A percentile compares a stretch with the other conserved stretches of the same genome.
Evolutionary conservation across 768 basidiomycete genomes (phyloP).

Genomic region (Xerocomus potaroensis): DNA sequence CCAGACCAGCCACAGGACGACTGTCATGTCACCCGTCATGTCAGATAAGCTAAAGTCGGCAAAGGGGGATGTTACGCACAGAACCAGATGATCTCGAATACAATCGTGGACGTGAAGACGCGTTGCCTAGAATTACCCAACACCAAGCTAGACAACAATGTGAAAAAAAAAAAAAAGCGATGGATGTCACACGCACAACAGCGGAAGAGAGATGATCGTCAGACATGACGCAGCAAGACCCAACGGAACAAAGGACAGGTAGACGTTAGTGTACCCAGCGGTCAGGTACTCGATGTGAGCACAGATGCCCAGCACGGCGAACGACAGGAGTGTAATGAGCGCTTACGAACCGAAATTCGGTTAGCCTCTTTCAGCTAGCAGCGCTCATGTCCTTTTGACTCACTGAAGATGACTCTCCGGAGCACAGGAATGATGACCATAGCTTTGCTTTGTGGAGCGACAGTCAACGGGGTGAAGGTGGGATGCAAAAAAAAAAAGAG

Average conservation of each 20-base stretch:
- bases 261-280: neutral
- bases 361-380: no score
- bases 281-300: conserved; percentile 15
- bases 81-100: conserved; percentile 27
- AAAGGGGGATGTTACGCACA: conserved; percentile 12
- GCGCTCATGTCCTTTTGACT: conserved; percentile 4
- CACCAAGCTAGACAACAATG: conserved; percentile 6
- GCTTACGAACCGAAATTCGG: conserved; percentile 7
- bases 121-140: conserved; percentile 7
- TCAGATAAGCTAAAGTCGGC: neutral
- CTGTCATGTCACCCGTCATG: conserved; percentile 3
- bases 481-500: neutral
- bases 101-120: conserved; percentile 19
- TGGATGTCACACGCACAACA: conserved; percentile 18
- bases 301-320: conserved; percentile 21
- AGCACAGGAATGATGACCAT: conserved; percentile 26
- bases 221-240: conserved; percentile 13
- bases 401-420: conserved; percentile 21
- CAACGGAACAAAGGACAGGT: conserved; percentile 14
- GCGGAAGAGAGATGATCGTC: conserved; percentile 19
- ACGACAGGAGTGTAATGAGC: conserved; percentile 12
- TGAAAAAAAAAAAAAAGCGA: neutral
- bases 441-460: conserved; percentile 2
- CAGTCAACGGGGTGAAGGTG: neutral
- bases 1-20: conserved; percentile 24